Conservation (phyloP, 257 asterid species). For the Primulina eburnea region DNA sequence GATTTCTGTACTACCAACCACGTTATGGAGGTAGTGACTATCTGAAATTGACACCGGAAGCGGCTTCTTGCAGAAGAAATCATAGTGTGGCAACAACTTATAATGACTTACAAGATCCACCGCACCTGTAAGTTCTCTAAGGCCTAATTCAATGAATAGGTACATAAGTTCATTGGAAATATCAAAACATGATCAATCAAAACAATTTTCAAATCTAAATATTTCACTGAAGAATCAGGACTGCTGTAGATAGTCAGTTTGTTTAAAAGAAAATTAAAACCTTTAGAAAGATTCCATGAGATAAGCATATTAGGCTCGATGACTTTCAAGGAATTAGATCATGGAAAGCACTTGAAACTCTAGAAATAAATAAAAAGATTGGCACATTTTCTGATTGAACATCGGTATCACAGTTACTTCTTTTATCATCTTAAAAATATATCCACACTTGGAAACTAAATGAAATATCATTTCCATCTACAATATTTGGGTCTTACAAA, state of each 20-base stretch:
- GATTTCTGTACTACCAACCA: conserved; percentile 52
- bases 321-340: conserved; percentile 12
- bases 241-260: background rate
- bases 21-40: conserved; percentile 52
- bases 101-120: conserved; percentile 46
- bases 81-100: conserved; percentile 48
- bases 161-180: no score
- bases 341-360: conserved; percentile 6
- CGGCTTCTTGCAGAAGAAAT: conserved; percentile 46
- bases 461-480: background rate
- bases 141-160: background rate
- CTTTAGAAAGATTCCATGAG: background rate
- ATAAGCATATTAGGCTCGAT: background rate
- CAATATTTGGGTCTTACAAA: background rate
- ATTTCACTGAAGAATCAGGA: background rate
- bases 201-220: no score
- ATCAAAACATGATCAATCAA: background rate
- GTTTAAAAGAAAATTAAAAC: background rate
- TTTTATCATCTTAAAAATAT: background rate
- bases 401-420: background rate
- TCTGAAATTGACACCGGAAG: conserved; percentile 46
- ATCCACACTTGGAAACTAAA: conserved; percentile 16
- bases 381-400: background rate
- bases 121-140: conserved; percentile 41
- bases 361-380: background rate